Base-by-base conservation (phyloP, 306 rosid genomes). In the Cucurbita moschata region DNA sequence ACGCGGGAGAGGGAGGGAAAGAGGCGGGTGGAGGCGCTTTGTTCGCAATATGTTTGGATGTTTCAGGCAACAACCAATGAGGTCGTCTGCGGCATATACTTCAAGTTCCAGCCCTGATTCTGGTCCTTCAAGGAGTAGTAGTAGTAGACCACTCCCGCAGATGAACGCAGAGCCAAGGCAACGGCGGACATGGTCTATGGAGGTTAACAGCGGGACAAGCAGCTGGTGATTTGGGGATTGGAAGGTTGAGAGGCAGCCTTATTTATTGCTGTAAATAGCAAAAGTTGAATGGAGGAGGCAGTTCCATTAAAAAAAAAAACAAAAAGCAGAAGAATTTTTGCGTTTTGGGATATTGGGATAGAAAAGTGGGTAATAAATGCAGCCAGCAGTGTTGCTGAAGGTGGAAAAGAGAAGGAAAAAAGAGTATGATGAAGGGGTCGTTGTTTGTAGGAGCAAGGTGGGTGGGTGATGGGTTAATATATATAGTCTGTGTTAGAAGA, bases 1-100 rank as follows among this genome's bases (percentile, higher is more conserved):
- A 16, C 82, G 75, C 42, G 35, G 35, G 4, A 78, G 88, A 71
- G 83, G 89, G 16, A 80, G 89, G 23, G 85, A 84, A 55, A 75
- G 85, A 30, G 81, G 95, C 49, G 83, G 90, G 2, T 78, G 89
- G 4, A 65, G 82, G 7, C 43, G 87, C 49, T 38, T 77, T 2
- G 54, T 89, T 7, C 37, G 80, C 4, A 83, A 75, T 71, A 52
- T 86, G 67, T 85, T 92, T 68, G 68, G 81, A 56, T 92, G 98
- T 78, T 92, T 92, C 26, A 47, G 83, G 2, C 80, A 85, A 46
- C 80, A 85, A 51, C 62, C 77, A 49, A 49, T 23, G 73, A 37
- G 76, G 75, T 12, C 75, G 74, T n/a, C 83, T 21, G 68, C 59
- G 40, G 9, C 67, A 56, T 74, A 85, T 18, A 65, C 30, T n/a